Percentiles rank a stretch among this genome's conserved stretches.
Evolutionary conservation across 163 green algal genomes (phyloP).

Genomic region (Coccomyxa subellipsoidea): DNA sequence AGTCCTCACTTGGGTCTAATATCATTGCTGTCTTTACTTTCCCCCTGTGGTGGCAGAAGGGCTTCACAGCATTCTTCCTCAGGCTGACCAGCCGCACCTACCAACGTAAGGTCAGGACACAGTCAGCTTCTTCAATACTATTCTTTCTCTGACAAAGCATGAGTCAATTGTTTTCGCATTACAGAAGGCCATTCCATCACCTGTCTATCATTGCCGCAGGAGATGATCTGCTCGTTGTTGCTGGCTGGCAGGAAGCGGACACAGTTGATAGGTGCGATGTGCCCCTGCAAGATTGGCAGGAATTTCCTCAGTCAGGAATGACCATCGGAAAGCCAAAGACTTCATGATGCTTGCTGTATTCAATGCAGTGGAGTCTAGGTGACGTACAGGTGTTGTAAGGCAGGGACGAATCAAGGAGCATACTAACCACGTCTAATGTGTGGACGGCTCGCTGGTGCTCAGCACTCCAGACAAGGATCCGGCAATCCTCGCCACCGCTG

Average conservation of each 20-base stretch:
- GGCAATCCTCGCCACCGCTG: conserved; percentile 24
- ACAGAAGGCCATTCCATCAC: no score
- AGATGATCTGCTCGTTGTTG: conserved; percentile 21
- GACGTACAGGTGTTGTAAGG: no score
- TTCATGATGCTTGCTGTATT: no score
- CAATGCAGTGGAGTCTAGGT: no score
- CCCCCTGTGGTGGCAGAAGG: conserved; percentile 15
- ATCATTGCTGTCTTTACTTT: conserved; percentile 12
- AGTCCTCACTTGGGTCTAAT: conserved; percentile 5
- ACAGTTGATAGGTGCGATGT: conserved; percentile 17
- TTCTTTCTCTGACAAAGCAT: no score
- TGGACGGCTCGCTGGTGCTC: neutral
- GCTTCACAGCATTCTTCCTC: conserved; percentile 14
- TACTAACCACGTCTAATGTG: neutral
- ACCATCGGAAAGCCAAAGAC: no score
- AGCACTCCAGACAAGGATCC: conserved; percentile 20
- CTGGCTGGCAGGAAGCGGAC: conserved; percentile 16
- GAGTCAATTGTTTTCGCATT: no score
- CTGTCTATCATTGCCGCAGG: conserved; percentile 17
- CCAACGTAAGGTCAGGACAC: no score
- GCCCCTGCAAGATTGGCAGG: conserved; percentile 13
- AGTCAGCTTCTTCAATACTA: no score
- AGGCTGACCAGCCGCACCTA: conserved; percentile 22
- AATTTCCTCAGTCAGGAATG: neutral
- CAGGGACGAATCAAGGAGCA: no score